A percentile compares a stretch with the other conserved stretches of the same genome.
These are phyloP conservation scores for Murraya koenigii DNA, from an alignment of 345 rosid genomes.

Conservation along the genomic window DNA sequence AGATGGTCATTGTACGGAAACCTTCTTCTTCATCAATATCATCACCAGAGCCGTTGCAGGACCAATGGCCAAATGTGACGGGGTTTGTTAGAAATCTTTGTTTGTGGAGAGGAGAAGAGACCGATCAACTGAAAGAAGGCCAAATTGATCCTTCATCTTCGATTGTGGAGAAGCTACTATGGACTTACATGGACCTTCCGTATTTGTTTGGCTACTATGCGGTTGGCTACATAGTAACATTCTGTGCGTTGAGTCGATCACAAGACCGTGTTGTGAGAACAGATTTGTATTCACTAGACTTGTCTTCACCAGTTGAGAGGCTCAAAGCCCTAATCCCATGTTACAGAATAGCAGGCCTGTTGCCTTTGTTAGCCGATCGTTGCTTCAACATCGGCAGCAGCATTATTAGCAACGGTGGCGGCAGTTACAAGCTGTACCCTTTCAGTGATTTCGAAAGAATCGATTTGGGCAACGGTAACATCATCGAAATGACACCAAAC, in stretches of 20 bases:
- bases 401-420: slow-evolving; percentile 9
- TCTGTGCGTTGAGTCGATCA: slow-evolving; percentile 71
- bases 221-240: slow-evolving; percentile 67
- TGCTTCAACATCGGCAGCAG: slow-evolving; percentile 31
- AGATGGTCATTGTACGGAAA: slow-evolving; percentile 58
- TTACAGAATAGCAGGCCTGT: slow-evolving; percentile 69
- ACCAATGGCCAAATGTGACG: slow-evolving; percentile 88
- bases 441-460: slow-evolving; percentile 81
- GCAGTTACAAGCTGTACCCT: slow-evolving; percentile 26
- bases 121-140: slow-evolving; percentile 59
- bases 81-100: slow-evolving; percentile 75
- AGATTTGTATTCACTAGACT: slow-evolving; percentile 63
- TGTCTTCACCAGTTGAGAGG: slow-evolving; percentile 61
- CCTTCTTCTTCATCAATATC: slow-evolving; percentile 22
- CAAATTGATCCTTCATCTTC: slow-evolving; percentile 61
- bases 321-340: slow-evolving; percentile 82
- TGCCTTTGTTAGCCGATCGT: slow-evolving; percentile 70
- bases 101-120: slow-evolving; percentile 96
- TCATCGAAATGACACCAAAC: slow-evolving; percentile 71
- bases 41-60: slow-evolving; percentile 40
- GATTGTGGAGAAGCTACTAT: slow-evolving; percentile 67
- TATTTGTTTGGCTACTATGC: slow-evolving; percentile 85
- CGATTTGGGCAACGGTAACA: slow-evolving; percentile 40
- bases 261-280: slow-evolving; percentile 66
- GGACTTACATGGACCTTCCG: slow-evolving; percentile 88